Base-by-base conservation (phyloP, 1,139 yeast genomes). In the Yarrowia galli region DNA sequence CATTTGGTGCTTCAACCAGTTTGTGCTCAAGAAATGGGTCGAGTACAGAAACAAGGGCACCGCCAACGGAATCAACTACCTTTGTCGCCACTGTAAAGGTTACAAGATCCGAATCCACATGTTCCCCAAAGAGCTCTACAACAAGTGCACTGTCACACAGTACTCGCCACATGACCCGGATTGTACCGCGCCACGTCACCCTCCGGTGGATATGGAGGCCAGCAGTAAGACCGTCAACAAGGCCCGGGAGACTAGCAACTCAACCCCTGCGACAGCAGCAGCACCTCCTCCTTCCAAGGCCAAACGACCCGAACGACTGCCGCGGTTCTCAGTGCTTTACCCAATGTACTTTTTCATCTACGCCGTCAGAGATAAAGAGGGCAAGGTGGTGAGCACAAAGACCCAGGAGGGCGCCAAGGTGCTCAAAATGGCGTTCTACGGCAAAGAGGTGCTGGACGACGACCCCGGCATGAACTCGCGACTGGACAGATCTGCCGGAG, bases 271-370 rank as follows among this genome's bases (percentile, higher is more conserved):
- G 32, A 10, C 32, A 28, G 7, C n/a, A n/a, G n/a, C n/a, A n/a
- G n/a, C 51, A 3, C 12, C 46, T 5, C 36, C 49, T 0, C 38
- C 49, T 1, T 12, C 42, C 15, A 58, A 58, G 42, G 64, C 64
- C 8, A 58, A 58, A 16, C 38, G 64, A 9, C 64, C 64, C 2
- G 64, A 58, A 43, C 51, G 64, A 5, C 64, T 58, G 51, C 64
- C 64, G 6, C 42, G 64, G 2, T 58, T 58, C 23, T 58, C 64
- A 10, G 64, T 58, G 42, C 64, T 58, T 23, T 58, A 58, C 20
- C 64, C 64, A 10, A 58, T 58, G 64, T 58, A 58, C 64, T 58
- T 58, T 58, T 58, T 58, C 64, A 58, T 58, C 40, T 58, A 58
- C 51, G 64, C 64, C 1, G 64, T 58, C 7, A 8, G 51, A 20